Conservation (phyloP, 805 yeast species). For the Grigorovia yakushimaensis region DNA sequence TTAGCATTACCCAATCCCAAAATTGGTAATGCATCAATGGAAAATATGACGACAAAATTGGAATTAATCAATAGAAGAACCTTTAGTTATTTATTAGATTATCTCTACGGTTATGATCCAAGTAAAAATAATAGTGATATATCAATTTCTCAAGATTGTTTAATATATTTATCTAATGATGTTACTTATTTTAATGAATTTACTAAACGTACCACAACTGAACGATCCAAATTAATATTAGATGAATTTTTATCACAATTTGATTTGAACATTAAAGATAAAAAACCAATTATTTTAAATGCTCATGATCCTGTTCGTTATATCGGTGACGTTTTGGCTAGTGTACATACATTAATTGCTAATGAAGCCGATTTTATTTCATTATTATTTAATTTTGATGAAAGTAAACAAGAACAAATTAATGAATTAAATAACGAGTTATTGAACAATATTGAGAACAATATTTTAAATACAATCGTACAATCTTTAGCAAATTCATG, state of each 20-base stretch:
- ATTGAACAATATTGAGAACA: slow-evolving; percentile 20
- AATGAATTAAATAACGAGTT: slow-evolving; percentile 15
- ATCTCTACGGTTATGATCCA: slow-evolving; percentile 24
- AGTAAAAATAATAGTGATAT: slow-evolving; percentile 8
- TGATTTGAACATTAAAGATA: slow-evolving; percentile 17
- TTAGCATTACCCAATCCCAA: slow-evolving; percentile 59
- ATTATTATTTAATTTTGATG: slow-evolving; percentile 42
- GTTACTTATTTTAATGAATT: slow-evolving; percentile 48
- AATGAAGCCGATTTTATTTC: slow-evolving; percentile 74
- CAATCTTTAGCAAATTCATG: slow-evolving; percentile 36
- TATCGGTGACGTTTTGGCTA: slow-evolving; percentile 81
- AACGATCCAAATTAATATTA: slow-evolving; percentile 53
- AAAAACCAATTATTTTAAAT: slow-evolving; percentile 47
- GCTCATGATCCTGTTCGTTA: slow-evolving; percentile 77
- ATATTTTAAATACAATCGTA: slow-evolving; percentile 24
- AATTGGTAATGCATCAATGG: slow-evolving; percentile 57
- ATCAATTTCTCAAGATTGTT: slow-evolving; percentile 13
- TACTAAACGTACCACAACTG: slow-evolving; percentile 51
- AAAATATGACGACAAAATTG: slow-evolving; percentile 42
- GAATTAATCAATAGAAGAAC: slow-evolving; percentile 47
- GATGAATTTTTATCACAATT: slow-evolving; percentile 61
- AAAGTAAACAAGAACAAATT: slow-evolving; percentile 7
- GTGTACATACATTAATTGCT: slow-evolving; percentile 74
- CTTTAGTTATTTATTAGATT: slow-evolving; percentile 32
- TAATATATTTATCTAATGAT: slow-evolving; percentile 32